A percentile compares a stretch with the other conserved stretches of the same genome.
phyloP scores from a whole-genome alignment of 805 yeast species.

The Candida germanica region DNA sequence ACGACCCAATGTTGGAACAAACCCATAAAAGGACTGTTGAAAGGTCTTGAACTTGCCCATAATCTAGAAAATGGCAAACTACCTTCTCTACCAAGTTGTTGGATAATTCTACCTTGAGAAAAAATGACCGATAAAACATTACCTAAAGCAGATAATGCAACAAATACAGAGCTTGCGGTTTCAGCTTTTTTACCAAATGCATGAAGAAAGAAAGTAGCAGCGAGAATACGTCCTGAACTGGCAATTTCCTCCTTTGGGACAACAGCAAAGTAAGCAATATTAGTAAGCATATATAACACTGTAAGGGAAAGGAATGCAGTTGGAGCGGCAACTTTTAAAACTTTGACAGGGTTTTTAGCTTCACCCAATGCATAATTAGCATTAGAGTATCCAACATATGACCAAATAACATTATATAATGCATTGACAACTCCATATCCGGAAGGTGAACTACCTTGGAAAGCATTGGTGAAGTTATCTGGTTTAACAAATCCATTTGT shows the following conservation, averaged over 20 bases:
- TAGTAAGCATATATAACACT: slow-evolving; percentile 68
- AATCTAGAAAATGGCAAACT: slow-evolving; percentile 69
- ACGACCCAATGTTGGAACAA: slow-evolving; percentile 74
- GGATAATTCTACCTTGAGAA: slow-evolving; percentile 78
- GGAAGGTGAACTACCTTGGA: slow-evolving; percentile 51
- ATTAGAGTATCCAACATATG: slow-evolving; percentile 78
- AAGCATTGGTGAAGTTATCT: slow-evolving; percentile 57
- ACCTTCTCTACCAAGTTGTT: slow-evolving; percentile 81
- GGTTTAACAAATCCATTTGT: slow-evolving; percentile 48
- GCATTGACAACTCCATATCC: slow-evolving; percentile 75
- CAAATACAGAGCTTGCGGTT: slow-evolving; percentile 73
- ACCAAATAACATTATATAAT: slow-evolving; percentile 80
- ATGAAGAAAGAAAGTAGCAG: slow-evolving; percentile 69
- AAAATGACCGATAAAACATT: slow-evolving; percentile 78
- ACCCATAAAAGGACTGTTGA: slow-evolving; percentile 71
- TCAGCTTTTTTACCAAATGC: slow-evolving; percentile 70
- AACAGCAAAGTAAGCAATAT: slow-evolving; percentile 79
- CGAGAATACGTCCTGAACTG: slow-evolving; percentile 65
- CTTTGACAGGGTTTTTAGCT: slow-evolving; percentile 66
- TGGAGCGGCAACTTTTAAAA: slow-evolving; percentile 74
- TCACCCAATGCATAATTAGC: slow-evolving; percentile 83
- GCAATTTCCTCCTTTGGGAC: slow-evolving; percentile 64
- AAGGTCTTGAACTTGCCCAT: slow-evolving; percentile 70
- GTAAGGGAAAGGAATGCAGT: slow-evolving; percentile 59
- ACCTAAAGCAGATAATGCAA: slow-evolving; percentile 78